phyloP scores from a whole-genome alignment of 2,329 filamentous ascomycete species.

The Bretziella fagacearum region DNA sequence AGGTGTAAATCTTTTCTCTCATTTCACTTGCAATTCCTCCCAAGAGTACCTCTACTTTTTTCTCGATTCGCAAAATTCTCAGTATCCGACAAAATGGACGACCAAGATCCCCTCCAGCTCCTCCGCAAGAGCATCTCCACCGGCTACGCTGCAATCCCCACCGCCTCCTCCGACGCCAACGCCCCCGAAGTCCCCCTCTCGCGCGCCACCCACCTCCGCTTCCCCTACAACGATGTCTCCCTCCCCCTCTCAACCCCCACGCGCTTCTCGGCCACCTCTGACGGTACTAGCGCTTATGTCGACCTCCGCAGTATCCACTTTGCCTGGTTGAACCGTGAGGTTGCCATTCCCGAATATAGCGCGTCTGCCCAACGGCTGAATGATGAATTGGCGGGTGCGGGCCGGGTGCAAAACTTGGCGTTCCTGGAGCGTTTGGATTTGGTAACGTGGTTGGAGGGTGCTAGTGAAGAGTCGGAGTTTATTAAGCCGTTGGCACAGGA shows the following conservation, averaged over 20 bases:
- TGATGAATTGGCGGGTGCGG: constrained; percentile 48
- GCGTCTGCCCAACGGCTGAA: constrained; percentile 65
- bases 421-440: constrained; percentile 87
- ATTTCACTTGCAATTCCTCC: not conserved
- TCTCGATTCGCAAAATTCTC: not conserved
- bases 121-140: constrained; percentile 69
- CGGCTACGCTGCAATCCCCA: constrained; percentile 52
- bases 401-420: constrained; percentile 66
- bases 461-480: constrained; percentile 78
- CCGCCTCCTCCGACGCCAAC: constrained; percentile 48
- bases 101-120: constrained; percentile 64
- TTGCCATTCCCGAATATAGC: constrained; percentile 81
- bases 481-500: constrained; percentile 69
- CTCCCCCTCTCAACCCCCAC: constrained; percentile 59
- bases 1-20: not conserved
- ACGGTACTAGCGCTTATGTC: constrained; percentile 29
- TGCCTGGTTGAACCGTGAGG: constrained; percentile 86
- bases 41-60: not conserved
- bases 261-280: constrained; percentile 45
- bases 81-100: constrained; percentile 23
- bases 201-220: constrained; percentile 61
- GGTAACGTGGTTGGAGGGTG: constrained; percentile 83
- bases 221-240: constrained; percentile 43
- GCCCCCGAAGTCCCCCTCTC: constrained; percentile 49
- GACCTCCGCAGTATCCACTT: constrained; percentile 93